These are phyloP conservation scores for Vitis rupestris DNA, from an alignment of 164 flowering plant species.

Conservation along the genomic window DNA sequence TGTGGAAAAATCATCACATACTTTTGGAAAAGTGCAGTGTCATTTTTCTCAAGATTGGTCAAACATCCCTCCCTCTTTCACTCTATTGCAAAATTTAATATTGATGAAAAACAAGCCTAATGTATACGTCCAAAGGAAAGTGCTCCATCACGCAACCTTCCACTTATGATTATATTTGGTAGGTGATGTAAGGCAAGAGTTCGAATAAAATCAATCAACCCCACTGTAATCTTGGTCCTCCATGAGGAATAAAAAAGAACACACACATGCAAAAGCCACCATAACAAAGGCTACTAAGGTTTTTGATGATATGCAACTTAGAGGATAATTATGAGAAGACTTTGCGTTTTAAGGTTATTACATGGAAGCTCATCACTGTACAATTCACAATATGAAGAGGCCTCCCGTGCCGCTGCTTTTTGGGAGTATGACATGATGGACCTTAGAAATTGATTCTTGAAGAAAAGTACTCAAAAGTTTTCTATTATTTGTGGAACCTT, in stretches of 20 bases:
- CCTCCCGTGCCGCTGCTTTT: too few relatives aligned
- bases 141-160: conserved; percentile 18
- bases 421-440: too few relatives aligned
- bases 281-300: neutral
- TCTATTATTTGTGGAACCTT: too few relatives aligned
- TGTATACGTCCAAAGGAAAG: neutral
- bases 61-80: conserved; percentile 4
- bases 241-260: neutral
- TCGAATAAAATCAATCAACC: neutral
- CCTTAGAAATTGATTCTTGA: too few relatives aligned
- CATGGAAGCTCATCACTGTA: too few relatives aligned
- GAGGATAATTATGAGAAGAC: too few relatives aligned
- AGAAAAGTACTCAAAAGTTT: too few relatives aligned
- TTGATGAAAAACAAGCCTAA: neutral
- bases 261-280: neutral
- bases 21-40: neutral
- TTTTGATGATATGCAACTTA: too few relatives aligned
- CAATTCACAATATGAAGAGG: too few relatives aligned
- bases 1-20: conserved; percentile 2
- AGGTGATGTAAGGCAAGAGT: neutral
- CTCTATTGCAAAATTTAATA: neutral
- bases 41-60: conserved; percentile 1
- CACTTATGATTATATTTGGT: conserved; percentile 3
- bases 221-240: neutral
- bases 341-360: too few relatives aligned